Percentiles rank a stretch among this genome's conserved stretches.
These are phyloP conservation scores for Eimeria necatrix DNA, from an alignment of 169 alveolate species.

Conservation along the genomic window DNA sequence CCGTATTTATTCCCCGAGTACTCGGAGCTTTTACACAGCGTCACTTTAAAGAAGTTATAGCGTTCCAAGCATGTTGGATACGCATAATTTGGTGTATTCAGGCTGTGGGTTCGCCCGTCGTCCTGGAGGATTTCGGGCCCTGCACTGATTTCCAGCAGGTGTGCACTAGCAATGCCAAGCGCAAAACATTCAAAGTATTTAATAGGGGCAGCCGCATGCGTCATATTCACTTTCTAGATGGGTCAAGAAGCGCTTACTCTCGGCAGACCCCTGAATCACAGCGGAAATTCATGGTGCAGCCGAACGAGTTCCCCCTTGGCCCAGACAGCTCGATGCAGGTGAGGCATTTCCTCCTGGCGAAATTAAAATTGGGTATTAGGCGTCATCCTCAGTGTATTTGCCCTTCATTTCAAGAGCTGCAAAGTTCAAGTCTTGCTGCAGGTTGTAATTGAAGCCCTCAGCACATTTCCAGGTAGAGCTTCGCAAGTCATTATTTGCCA, in stretches of 20 bases:
- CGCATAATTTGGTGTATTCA: not conserved
- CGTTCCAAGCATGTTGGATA: no score
- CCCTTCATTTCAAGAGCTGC: no score
- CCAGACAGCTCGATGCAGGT: conserved; percentile 59
- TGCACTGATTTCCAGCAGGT: conserved; percentile 65
- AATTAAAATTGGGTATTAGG: no score
- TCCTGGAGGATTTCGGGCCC: conserved; percentile 35
- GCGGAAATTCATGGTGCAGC: conserved; percentile 45
- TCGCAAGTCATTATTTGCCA: conserved; percentile 66
- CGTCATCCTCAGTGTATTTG: no score
- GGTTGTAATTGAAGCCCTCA: conserved; percentile 75
- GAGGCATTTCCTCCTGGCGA: not conserved
- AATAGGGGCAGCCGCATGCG: conserved; percentile 68
- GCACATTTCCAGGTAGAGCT: conserved; percentile 72
- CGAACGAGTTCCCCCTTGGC: conserved; percentile 50
- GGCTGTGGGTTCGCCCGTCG: conserved; percentile 73
- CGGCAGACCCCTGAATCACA: conserved; percentile 50
- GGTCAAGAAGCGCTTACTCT: conserved; percentile 41
- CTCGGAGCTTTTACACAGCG: no score
- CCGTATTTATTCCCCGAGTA: not conserved
- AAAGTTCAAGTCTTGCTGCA: conserved; percentile 18
- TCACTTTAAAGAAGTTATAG: no score
- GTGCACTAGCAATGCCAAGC: conserved; percentile 51
- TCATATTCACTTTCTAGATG: conserved; percentile 57
- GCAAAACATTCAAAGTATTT: conserved; percentile 46